Conservation (phyloP, 2,329 filamentous ascomycete species). For the Stagonosporopsis chrysanthemi region DNA sequence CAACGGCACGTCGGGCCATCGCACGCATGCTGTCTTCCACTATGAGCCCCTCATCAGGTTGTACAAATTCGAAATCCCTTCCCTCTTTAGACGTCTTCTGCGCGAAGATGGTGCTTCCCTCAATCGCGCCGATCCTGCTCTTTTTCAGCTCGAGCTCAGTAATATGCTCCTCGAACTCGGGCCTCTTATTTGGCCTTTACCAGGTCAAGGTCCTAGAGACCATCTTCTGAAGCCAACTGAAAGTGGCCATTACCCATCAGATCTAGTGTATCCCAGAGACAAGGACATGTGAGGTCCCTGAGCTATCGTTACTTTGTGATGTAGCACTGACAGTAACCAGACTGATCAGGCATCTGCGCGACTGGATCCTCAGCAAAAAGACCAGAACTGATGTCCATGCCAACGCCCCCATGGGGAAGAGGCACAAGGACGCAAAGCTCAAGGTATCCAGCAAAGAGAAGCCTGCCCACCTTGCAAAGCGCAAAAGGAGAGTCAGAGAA, state of each 20-base stretch:
- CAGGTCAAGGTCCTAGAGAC: conserved; percentile 9
- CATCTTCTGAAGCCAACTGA: conserved; percentile 20
- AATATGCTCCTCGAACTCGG: too few relatives aligned
- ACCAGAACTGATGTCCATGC: background rate
- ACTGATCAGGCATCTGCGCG: background rate
- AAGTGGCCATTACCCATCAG: conserved; percentile 12
- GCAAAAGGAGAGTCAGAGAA: too few relatives aligned
- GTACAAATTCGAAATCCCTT: too few relatives aligned
- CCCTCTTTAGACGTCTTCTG: too few relatives aligned
- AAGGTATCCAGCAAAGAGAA: background rate
- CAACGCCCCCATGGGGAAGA: conserved; percentile 6
- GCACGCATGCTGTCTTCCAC: too few relatives aligned
- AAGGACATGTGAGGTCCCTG: background rate
- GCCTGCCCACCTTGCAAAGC: too few relatives aligned
- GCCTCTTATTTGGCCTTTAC: background rate
- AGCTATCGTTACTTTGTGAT: too few relatives aligned
- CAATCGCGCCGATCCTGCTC: too few relatives aligned
- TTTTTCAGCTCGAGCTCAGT: too few relatives aligned
- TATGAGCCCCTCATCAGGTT: too few relatives aligned
- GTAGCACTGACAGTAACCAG: background rate
- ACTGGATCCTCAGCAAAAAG: background rate
- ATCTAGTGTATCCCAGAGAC: conserved; percentile 22
- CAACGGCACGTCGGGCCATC: too few relatives aligned
- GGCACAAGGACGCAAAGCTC: background rate
- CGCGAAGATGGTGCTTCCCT: too few relatives aligned